Evolutionary conservation across 2,329 filamentous ascomycete species (phyloP).

Genomic region (Ascomycota sp.): DNA sequence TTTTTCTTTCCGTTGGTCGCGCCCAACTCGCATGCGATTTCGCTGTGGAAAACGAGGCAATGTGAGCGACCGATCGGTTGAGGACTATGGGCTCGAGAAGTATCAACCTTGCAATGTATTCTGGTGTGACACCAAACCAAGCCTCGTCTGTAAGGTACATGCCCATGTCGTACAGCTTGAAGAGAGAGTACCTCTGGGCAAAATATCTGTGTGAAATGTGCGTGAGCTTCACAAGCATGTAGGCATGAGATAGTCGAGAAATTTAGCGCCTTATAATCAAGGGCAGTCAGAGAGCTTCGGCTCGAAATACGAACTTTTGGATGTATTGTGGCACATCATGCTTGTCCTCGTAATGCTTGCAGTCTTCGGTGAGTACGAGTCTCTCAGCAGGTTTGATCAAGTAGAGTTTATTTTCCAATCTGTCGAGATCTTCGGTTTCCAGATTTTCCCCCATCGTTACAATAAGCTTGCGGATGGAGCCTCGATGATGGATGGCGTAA

Average conservation of each 20-base stretch:
- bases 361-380: conserved; percentile 37
- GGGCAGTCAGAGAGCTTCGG: too few species aligned
- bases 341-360: conserved; percentile 53
- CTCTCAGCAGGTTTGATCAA: conserved; percentile 20
- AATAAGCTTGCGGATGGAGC: too few species aligned
- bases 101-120: conserved; percentile 63
- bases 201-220: conserved; percentile 46
- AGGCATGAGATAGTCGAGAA: too few species aligned
- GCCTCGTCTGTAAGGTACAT: conserved; percentile 81
- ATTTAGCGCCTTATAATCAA: too few species aligned
- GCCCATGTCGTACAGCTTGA: conserved; percentile 69
- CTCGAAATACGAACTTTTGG: conserved; percentile 41
- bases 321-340: conserved; percentile 64
- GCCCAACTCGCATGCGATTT: conserved; percentile 43
- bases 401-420: conserved; percentile 2
- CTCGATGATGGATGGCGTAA: too few species aligned
- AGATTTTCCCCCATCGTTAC: too few species aligned
- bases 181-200: conserved; percentile 72
- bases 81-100: background rate
- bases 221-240: too few species aligned
- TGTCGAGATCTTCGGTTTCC: too few species aligned
- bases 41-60: background rate
- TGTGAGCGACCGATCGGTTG: background rate
- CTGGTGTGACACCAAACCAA: conserved; percentile 94
- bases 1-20: conserved; percentile 32